Conservation (phyloP, 306 rosid species). For the Macrotyloma uniflorum region DNA sequence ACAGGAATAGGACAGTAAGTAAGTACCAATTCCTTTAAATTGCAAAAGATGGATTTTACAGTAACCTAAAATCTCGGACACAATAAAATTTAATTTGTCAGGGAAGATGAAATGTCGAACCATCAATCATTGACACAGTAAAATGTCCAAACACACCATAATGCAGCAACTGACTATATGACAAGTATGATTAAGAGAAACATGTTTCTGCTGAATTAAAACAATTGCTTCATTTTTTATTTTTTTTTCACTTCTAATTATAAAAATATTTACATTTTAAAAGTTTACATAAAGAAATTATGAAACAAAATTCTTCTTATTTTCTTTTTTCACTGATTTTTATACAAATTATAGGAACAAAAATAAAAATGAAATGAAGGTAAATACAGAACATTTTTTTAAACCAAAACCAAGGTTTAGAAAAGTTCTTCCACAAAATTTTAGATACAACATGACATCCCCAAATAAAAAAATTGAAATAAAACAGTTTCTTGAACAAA, state of each 20-base stretch:
- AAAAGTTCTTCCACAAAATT: neutral
- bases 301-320: neutral
- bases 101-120: neutral
- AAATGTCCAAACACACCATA: constrained; percentile 5
- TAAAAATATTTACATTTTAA: neutral
- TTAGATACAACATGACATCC: neutral
- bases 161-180: neutral
- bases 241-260: neutral
- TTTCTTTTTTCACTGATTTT: neutral
- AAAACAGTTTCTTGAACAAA: neutral
- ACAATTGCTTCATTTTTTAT: neutral
- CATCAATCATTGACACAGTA: neutral
- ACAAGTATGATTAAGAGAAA: neutral
- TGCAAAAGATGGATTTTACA: neutral
- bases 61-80: constrained; percentile 25
- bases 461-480: too few relatives aligned
- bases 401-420: neutral
- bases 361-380: neutral
- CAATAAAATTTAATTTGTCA: neutral
- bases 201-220: neutral
- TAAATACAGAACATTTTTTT: neutral
- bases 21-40: neutral
- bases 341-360: neutral
- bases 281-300: neutral
- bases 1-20: neutral